Percentiles rank a stretch among this genome's conserved stretches.
Conservation (phyloP, 164 flowering plant species). For the Akebia trifoliata region DNA sequence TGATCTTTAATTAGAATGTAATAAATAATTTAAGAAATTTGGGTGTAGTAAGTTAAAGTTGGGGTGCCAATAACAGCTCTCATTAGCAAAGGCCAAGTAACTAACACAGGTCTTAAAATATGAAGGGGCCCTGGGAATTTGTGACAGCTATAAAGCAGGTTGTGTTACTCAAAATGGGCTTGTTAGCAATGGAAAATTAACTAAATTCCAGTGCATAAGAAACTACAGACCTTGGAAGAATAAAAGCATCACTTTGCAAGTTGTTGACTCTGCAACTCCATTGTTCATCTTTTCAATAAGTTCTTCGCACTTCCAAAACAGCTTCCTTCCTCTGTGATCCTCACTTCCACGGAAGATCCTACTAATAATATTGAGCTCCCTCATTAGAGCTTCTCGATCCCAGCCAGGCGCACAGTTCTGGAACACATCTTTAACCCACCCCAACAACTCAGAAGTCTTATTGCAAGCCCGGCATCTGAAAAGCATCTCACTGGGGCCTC, state of each 20-base stretch:
- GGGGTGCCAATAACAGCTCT: too few species aligned
- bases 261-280: conserved; percentile 64
- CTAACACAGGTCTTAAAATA: too few species aligned
- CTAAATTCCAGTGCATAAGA: neutral
- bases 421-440: conserved; percentile 98
- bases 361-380: conserved; percentile 84
- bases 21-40: too few species aligned
- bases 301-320: conserved; percentile 91
- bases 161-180: neutral
- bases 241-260: conserved; percentile 60
- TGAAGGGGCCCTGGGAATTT: too few species aligned
- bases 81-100: too few species aligned
- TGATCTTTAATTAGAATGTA: too few species aligned
- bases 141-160: too few species aligned
- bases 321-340: conserved; percentile 78
- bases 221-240: conserved; percentile 71
- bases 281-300: conserved; percentile 71
- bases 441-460: conserved; percentile 83
- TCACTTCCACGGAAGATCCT: conserved; percentile 90
- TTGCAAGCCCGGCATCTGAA: conserved; percentile 89
- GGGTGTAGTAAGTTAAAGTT: too few species aligned
- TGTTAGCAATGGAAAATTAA: neutral
- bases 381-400: conserved; percentile 74
- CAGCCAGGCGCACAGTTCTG: conserved; percentile 92
- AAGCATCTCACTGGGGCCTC: conserved; percentile 76